Conservation (phyloP, 2,329 filamentous ascomycete species). For the Colletotrichum spaethianum region DNA sequence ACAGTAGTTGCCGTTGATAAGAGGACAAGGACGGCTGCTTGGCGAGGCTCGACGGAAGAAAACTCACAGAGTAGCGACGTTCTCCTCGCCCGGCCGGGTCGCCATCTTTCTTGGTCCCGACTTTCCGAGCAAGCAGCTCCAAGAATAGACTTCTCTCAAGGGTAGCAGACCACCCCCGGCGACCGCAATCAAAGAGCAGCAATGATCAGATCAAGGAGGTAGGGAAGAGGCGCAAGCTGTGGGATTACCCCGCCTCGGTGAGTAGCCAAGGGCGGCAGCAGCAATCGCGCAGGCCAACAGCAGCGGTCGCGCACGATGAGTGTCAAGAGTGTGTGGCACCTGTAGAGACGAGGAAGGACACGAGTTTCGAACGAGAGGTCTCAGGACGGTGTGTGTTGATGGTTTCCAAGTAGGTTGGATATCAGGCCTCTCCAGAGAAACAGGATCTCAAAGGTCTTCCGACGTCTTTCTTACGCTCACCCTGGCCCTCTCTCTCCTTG, state of each 20-base stretch:
- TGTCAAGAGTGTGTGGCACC: constrained; percentile 23
- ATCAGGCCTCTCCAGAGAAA: constrained; percentile 3
- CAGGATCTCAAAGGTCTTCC: neutral
- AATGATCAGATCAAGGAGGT: constrained; percentile 17
- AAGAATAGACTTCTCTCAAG: constrained; percentile 26
- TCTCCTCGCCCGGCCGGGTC: constrained; percentile 63
- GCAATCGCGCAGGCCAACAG: constrained; percentile 9
- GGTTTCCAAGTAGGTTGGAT: constrained; percentile 13
- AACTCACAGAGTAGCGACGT: constrained; percentile 66
- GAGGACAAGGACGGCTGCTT: neutral
- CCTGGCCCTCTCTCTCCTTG: neutral
- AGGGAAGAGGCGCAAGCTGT: constrained; percentile 26
- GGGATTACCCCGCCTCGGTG: constrained; percentile 39
- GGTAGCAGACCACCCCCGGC: neutral
- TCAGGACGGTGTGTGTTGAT: constrained; percentile 10
- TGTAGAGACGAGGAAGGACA: constrained; percentile 3
- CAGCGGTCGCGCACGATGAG: neutral
- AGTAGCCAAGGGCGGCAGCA: constrained; percentile 38
- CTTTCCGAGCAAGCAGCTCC: constrained; percentile 10
- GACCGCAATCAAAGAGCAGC: neutral
- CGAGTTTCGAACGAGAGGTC: constrained; percentile 5
- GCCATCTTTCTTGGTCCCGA: constrained; percentile 55
- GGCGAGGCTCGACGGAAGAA: neutral
- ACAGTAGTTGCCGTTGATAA: neutral
- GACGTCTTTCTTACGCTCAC: neutral